Conservation (phyloP, 2,329 filamentous ascomycete genomes). For the Venturiaceae sp. region DNA sequence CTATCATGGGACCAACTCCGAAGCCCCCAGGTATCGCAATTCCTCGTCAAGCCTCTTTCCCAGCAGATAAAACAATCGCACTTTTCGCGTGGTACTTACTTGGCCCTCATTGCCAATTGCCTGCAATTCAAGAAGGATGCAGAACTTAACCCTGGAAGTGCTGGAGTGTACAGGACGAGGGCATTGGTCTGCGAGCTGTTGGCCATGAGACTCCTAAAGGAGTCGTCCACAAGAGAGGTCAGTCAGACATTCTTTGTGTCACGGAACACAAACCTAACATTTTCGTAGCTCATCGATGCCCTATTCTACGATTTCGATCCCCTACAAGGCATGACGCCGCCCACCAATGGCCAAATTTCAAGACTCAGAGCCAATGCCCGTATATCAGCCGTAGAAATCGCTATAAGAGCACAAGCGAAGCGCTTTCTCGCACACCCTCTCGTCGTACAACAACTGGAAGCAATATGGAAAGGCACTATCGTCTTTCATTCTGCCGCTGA, state of each 20-base stretch:
- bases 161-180: constrained; percentile 73
- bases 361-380: constrained; percentile 42
- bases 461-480: constrained; percentile 92
- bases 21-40: constrained; percentile 93
- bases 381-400: constrained; percentile 85
- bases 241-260: constrained; percentile 31
- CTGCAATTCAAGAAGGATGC: constrained; percentile 87
- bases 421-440: constrained; percentile 85
- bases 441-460: constrained; percentile 89
- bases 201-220: constrained; percentile 80
- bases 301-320: constrained; percentile 94
- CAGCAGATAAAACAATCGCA: constrained; percentile 76
- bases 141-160: constrained; percentile 70
- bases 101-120: constrained; percentile 87
- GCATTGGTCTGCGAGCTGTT: constrained; percentile 85
- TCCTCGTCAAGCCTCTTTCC: constrained; percentile 90
- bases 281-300: constrained; percentile 83
- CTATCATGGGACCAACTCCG: constrained; percentile 90
- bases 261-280: constrained; percentile 87
- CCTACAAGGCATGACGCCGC: constrained; percentile 63
- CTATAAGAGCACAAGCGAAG: constrained; percentile 86
- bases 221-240: constrained; percentile 71
- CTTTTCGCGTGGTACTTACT: constrained; percentile 77
- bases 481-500: constrained; percentile 89
- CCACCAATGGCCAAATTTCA: constrained; percentile 24